These are phyloP conservation scores for Xylariaceae sp. DNA, from an alignment of 2,329 filamentous ascomycete species.

Conservation along the genomic window DNA sequence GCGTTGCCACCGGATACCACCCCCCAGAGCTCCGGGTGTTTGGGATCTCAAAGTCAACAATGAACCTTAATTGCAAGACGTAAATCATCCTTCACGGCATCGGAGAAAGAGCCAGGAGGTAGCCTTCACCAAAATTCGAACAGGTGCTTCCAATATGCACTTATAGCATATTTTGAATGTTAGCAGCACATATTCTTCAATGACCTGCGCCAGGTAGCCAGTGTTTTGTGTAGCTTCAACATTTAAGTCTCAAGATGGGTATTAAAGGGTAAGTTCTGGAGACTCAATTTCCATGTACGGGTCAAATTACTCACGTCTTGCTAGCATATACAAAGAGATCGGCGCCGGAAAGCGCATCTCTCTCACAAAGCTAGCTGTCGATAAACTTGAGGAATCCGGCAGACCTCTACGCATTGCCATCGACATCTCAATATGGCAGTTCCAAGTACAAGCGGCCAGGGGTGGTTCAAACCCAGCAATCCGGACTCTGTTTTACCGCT, in stretches of 20 bases:
- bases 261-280: slow-evolving; percentile 55
- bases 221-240: neutral
- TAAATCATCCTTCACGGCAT: neutral
- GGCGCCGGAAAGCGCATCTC: slow-evolving; percentile 75
- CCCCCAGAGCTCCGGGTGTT: no score
- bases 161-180: neutral
- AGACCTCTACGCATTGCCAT: slow-evolving; percentile 82
- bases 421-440: slow-evolving; percentile 96
- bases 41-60: slow-evolving; percentile 27
- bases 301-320: slow-evolving; percentile 15
- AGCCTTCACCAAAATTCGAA: no score
- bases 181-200: neutral
- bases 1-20: slow-evolving; percentile 30
- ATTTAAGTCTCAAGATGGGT: slow-evolving; percentile 45
- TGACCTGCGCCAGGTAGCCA: slow-evolving; percentile 11
- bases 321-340: slow-evolving; percentile 85
- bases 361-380: slow-evolving; percentile 75
- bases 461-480: slow-evolving; percentile 84
- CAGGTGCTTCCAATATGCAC: neutral
- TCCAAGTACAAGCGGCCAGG: slow-evolving; percentile 81
- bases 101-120: no score
- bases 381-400: slow-evolving; percentile 66
- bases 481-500: slow-evolving; percentile 87
- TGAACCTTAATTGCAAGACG: slow-evolving; percentile 8
- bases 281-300: no score